Base-by-base conservation (phyloP, 2,329 filamentous ascomycete species). In the Fusarium continuum region DNA sequence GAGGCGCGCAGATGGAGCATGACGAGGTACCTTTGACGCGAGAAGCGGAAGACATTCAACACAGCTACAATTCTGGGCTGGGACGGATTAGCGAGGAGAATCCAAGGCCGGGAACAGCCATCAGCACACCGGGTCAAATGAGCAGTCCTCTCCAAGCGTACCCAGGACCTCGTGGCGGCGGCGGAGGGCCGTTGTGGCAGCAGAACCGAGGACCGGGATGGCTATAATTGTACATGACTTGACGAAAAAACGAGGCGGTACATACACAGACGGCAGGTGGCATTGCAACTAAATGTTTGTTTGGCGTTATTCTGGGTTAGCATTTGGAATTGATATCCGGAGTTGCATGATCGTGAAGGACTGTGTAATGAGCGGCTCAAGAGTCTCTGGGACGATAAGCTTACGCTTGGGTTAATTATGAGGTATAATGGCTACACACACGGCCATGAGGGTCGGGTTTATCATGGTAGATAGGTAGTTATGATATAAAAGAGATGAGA, bases 151-250 rank as follows among this genome's bases (percentile, higher is more conserved):
- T 67, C 31, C 61, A 62, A 28, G 26, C 66, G 41, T 66, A 66
- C 62, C 61, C 67, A 17, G 61, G 66, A 14, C 68, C 68, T 22
- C 68, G 64, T 19, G 59, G 71, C 23, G 62, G 63, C 6, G 74
- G 74, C 3, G 72, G 77, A 20, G 72, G 80, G 35, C 81, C 82
- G 6, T 72, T 85, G 31, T 85, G 83, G 83, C 82, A 85, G 72
- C 83, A 85, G 73, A 83, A 83, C 46, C 75, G 82, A 53, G 76
- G 78, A 50, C 79, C 79, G 59, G 77, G 75, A 61, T 75, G 82
- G 68, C 46, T 84, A 80, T 70, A 55, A 81, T 81, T 36, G 20
- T 45, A 49, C 10, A 64, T 41, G 52, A 51, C 38, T 48, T 35
- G 40, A 52, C 32, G 22, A 46, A 56, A 36, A 32, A 32, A 31